Conservation (phyloP, 306 rosid genomes). For the Prunus persica region Prunus_persica_NCBIv2 NC_034013.1:4623001-4623500, state of each 20-base stretch:
- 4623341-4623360: background rate
- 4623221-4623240: conserved; percentile 22
- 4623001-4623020: too few relatives aligned
- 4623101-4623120: too few relatives aligned
- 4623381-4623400: background rate
- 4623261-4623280: background rate
- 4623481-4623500: background rate
- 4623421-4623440: background rate
- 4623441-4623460: background rate
- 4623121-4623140: too few relatives aligned
- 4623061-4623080: too few relatives aligned
- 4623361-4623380: background rate
- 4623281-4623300: background rate
- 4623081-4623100: too few relatives aligned
- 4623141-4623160: too few relatives aligned
- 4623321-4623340: conserved; percentile 29
- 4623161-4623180: too few relatives aligned
- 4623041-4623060: too few relatives aligned
- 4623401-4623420: background rate
- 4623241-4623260: background rate
- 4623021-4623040: too few relatives aligned
- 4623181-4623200: too few relatives aligned
- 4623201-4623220: background rate
- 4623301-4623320: conserved; percentile 21
- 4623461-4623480: background rate